Evolutionary conservation across 1,284 basidiomycete genomes (phyloP).

Genomic region (Pseudozyma pruni): DNA sequence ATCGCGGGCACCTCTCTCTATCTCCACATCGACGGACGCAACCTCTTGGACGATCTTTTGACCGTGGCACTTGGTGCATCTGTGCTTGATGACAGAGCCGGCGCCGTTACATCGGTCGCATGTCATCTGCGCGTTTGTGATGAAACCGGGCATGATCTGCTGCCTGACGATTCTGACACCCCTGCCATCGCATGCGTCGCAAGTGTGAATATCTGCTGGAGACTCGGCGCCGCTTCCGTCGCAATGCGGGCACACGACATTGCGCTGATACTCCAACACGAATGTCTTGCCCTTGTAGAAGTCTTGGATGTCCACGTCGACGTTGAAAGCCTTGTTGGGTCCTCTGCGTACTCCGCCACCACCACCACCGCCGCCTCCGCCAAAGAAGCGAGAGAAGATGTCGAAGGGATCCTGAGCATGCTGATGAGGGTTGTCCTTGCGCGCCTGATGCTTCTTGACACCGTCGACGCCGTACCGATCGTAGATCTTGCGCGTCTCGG

Average conservation of each 20-base stretch:
- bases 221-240: constrained; percentile 65
- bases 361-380: constrained; percentile 53
- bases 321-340: constrained; percentile 61
- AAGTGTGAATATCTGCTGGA: constrained; percentile 60
- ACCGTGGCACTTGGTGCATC: constrained; percentile 58
- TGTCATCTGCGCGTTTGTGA: constrained; percentile 61
- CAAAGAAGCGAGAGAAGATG: constrained; percentile 66
- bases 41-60: constrained; percentile 58
- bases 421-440: constrained; percentile 48
- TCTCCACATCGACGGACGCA: constrained; percentile 60
- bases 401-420: constrained; percentile 62
- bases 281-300: constrained; percentile 62
- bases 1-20: constrained; percentile 59
- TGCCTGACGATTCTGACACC: constrained; percentile 63
- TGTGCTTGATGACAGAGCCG: constrained; percentile 58
- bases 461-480: constrained; percentile 64
- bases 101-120: constrained; percentile 61
- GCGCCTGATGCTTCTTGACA: constrained; percentile 62
- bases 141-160: constrained; percentile 68
- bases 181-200: constrained; percentile 57
- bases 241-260: constrained; percentile 62
- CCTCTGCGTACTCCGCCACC: constrained; percentile 55
- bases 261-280: constrained; percentile 55
- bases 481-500: constrained; percentile 62
- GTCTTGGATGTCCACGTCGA: constrained; percentile 58